Evolutionary conservation across 306 rosid species (phyloP).

Genomic region (Ammopiptanthus mongolicus): DNA sequence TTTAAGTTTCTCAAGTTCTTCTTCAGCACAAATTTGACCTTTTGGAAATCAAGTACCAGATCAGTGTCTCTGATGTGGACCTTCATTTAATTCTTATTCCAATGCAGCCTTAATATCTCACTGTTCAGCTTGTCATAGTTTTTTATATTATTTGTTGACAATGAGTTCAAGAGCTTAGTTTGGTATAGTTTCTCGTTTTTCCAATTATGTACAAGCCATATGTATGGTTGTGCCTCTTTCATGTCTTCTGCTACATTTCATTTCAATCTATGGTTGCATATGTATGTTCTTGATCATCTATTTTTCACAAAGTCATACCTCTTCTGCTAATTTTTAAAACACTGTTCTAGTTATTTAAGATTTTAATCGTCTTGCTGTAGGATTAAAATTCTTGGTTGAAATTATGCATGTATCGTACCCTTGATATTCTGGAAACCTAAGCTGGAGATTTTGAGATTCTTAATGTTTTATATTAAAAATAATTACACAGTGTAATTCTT

Average conservation of each 20-base stretch:
- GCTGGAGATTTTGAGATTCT: not conserved
- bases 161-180: not conserved
- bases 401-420: not conserved
- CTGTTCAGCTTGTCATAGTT: not conserved
- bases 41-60: not conserved
- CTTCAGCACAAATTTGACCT: not conserved
- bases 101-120: not conserved
- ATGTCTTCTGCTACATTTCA: not conserved
- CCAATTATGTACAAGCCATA: not conserved
- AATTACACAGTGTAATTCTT: conserved; percentile 9
- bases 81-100: not conserved
- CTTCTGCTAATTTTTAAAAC: not conserved
- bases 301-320: not conserved
- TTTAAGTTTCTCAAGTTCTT: not conserved
- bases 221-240: not conserved
- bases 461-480: not conserved
- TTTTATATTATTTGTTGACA: not conserved
- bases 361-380: not conserved
- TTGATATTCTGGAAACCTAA: not conserved
- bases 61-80: not conserved
- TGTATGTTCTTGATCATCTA: not conserved
- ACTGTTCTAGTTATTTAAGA: not conserved
- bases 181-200: not conserved
- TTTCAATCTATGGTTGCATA: not conserved
- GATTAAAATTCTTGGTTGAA: not conserved